phyloP scores from a whole-genome alignment of 2,329 filamentous ascomycete genomes.

The Colletotrichum falcatum region DNA sequence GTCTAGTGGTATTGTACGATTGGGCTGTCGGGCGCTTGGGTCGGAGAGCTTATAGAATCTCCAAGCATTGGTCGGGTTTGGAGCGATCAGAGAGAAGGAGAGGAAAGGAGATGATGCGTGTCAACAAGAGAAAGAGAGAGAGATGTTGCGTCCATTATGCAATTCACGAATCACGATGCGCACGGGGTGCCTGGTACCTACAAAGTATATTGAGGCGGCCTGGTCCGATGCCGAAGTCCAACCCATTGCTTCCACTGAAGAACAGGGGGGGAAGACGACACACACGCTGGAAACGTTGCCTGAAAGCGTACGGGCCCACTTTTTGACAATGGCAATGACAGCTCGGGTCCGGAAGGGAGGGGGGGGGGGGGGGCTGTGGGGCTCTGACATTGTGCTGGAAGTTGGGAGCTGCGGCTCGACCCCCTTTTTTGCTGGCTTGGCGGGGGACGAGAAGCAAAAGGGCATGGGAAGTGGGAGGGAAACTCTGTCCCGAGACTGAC shows the following conservation, averaged over 20 bases:
- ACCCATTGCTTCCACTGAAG: constrained; percentile 8
- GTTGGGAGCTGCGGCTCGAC: not conserved
- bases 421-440: not conserved
- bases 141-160: not conserved
- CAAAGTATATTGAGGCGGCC: no score
- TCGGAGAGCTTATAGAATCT: constrained; percentile 5
- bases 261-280: not conserved
- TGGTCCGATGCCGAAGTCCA: not conserved
- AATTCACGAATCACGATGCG: constrained; percentile 38
- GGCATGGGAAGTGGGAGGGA: not conserved
- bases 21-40: constrained; percentile 20
- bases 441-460: not conserved
- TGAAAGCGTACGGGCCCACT: constrained; percentile 9
- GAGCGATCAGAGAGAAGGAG: not conserved
- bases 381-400: not conserved
- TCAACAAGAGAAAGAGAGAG: constrained; percentile 13
- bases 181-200: constrained; percentile 18
- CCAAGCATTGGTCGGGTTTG: constrained; percentile 1
- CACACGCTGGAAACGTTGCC: constrained; percentile 16
- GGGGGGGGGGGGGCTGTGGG: no score
- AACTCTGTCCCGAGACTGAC: not conserved
- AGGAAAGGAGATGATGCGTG: constrained; percentile 38
- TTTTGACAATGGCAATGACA: constrained; percentile 4
- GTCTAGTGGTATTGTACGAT: not conserved
- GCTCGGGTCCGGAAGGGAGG: constrained; percentile 20